These are phyloP conservation scores for Picochlorum sp. DNA, from an alignment of 139 green algal genomes.

Conservation along the genomic window DNA sequence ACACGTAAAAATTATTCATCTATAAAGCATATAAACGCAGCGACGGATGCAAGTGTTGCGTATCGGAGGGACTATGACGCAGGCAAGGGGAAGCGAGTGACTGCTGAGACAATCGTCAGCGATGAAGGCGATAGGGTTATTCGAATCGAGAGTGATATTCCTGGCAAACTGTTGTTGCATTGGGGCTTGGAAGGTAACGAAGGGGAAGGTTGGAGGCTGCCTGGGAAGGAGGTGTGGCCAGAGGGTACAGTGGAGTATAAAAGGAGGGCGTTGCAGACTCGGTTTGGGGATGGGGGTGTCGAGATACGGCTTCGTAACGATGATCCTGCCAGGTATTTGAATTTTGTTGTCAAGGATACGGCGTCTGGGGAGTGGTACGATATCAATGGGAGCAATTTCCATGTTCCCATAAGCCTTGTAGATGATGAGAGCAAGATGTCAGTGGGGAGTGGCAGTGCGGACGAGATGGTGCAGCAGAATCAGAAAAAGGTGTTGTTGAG, in stretches of 20 bases:
- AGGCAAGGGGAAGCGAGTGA: not conserved
- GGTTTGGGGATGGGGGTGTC: slow-evolving; percentile 30
- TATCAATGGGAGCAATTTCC: slow-evolving; percentile 76
- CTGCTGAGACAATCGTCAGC: not conserved
- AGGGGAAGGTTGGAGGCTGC: slow-evolving; percentile 81
- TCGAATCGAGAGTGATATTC: slow-evolving; percentile 30
- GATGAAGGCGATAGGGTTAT: slow-evolving; percentile 10
- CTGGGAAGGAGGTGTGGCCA: slow-evolving; percentile 43
- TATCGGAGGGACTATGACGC: too few species aligned
- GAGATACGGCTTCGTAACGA: not conserved
- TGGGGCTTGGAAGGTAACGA: slow-evolving; percentile 86
- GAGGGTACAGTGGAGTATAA: slow-evolving; percentile 89
- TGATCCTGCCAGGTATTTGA: slow-evolving; percentile 71
- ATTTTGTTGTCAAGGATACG: slow-evolving; percentile 94
- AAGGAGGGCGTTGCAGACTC: slow-evolving; percentile 87
- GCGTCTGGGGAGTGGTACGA: slow-evolving; percentile 64
- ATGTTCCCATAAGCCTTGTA: slow-evolving; percentile 44
- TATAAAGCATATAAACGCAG: too few species aligned
- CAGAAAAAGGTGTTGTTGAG: slow-evolving; percentile 13
- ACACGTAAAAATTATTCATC: too few species aligned
- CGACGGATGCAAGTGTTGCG: too few species aligned
- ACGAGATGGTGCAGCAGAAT: not conserved
- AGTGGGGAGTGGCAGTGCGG: not conserved
- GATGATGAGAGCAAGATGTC: not conserved
- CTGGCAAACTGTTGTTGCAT: slow-evolving; percentile 70